Conservation (phyloP, 2,329 filamentous ascomycete genomes). For the Colletotrichum phormii region DNA sequence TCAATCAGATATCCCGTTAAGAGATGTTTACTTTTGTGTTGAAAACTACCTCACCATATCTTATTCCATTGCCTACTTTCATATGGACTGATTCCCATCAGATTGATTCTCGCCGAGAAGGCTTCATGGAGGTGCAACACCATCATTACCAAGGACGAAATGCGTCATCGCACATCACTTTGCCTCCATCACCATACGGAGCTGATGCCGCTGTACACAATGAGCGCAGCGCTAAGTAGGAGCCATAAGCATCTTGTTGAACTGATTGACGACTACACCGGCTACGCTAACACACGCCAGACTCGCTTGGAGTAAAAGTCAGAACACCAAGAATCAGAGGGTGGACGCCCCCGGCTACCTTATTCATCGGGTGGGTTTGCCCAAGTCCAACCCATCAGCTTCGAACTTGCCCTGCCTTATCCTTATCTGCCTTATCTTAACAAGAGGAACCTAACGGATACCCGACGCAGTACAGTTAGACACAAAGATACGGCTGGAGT, state of each 20-base stretch:
- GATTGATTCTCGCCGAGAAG: too few species aligned
- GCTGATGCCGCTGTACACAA: constrained; percentile 10
- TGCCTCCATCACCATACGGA: neutral
- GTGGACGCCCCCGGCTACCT: neutral
- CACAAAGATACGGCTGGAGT: neutral
- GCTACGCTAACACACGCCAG: constrained; percentile 5
- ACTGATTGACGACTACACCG: neutral
- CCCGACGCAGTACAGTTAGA: neutral
- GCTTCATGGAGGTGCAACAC: neutral
- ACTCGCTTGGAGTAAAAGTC: neutral
- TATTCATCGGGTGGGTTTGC: neutral
- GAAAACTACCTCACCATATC: neutral
- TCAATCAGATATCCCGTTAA: neutral
- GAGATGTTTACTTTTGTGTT: neutral
- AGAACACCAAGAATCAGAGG: constrained; percentile 14
- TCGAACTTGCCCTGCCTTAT: neutral
- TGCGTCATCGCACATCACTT: neutral
- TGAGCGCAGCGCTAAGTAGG: constrained; percentile 3
- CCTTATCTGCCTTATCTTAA: constrained; percentile 3
- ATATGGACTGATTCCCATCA: neutral
- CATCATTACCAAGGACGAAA: constrained; percentile 15
- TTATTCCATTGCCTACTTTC: neutral
- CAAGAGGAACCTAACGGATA: neutral
- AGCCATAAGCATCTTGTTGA: constrained; percentile 3
- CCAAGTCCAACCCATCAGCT: neutral